phyloP scores from a whole-genome alignment of 176 grass and related monocot species.

The Juncus inflexus region DNA sequence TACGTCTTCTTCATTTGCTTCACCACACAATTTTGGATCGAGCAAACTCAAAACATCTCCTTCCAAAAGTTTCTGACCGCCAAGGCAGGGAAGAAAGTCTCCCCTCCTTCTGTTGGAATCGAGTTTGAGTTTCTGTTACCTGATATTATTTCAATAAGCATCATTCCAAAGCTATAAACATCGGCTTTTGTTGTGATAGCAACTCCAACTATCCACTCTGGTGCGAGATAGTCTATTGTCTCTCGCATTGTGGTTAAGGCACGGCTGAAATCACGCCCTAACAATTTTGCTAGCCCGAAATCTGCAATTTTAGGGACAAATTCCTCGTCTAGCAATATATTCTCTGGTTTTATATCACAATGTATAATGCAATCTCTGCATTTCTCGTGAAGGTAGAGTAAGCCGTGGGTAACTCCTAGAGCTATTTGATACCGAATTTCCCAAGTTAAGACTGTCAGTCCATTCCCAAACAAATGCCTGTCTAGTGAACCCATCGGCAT shows the following conservation, averaged over 20 bases:
- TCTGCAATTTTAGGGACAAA: conserved; percentile 43
- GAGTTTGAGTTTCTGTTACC: conserved; percentile 25
- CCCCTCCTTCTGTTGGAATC: not conserved
- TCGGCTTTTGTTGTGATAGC: conserved; percentile 36
- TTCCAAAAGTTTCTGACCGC: conserved; percentile 21
- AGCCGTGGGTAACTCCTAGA: conserved; percentile 10
- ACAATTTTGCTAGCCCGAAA: conserved; percentile 48
- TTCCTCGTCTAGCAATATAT: conserved; percentile 30
- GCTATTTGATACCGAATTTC: conserved; percentile 19
- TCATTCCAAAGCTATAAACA: conserved; percentile 41
- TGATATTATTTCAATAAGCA: conserved; percentile 44
- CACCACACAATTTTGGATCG: conserved; percentile 20
- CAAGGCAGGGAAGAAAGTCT: conserved; percentile 31
- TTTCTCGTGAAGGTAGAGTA: conserved; percentile 44
- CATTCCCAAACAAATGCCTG: conserved; percentile 17
- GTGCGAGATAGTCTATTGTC: conserved; percentile 41
- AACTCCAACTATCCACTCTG: conserved; percentile 32
- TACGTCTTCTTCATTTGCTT: conserved; percentile 20
- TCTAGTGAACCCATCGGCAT: conserved; percentile 24
- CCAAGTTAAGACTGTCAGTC: conserved; percentile 18
- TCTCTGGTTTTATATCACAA: conserved; percentile 47
- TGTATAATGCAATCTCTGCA: conserved; percentile 49
- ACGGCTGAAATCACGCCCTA: conserved; percentile 18
- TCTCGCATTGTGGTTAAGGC: conserved; percentile 36
- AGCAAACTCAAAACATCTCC: conserved; percentile 30